Percentiles rank a stretch among this genome's conserved stretches.
Conservation (phyloP, 2,329 filamentous ascomycete species). For the Sclerotinia sclerotiorum region DNA sequence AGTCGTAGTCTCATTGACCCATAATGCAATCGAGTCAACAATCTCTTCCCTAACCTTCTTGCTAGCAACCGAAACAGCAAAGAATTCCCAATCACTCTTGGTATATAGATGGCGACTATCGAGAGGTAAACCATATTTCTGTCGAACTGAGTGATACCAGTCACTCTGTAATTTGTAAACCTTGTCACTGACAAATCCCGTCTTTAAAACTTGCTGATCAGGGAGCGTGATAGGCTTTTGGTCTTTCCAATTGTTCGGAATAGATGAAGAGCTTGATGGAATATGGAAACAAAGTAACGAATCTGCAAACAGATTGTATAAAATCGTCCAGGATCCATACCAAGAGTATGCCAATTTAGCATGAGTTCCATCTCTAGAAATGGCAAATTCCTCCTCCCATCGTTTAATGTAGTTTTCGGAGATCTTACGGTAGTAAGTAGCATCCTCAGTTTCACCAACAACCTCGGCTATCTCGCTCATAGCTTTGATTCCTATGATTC, state of each 20-base stretch:
- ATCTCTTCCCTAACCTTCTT: conserved; percentile 68
- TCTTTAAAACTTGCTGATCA: conserved; percentile 35
- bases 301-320: conserved; percentile 71
- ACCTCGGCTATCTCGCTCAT: conserved; percentile 67
- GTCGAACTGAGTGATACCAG: conserved; percentile 77
- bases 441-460: conserved; percentile 56
- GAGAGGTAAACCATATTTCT: conserved; percentile 79
- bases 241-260: conserved; percentile 25
- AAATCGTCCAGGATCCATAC: conserved; percentile 72
- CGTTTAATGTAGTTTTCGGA: conserved; percentile 63
- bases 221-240: conserved; percentile 36
- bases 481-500: conserved; percentile 75
- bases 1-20: conserved; percentile 80
- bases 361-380: conserved; percentile 64
- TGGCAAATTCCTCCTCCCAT: conserved; percentile 61
- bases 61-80: conserved; percentile 76
- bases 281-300: conserved; percentile 76
- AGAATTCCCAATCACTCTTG: conserved; percentile 91
- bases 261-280: conserved; percentile 38
- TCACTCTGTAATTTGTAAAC: conserved; percentile 78
- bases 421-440: conserved; percentile 58
- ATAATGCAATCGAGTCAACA: conserved; percentile 69
- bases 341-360: conserved; percentile 71
- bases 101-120: conserved; percentile 81
- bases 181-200: conserved; percentile 67